Evolutionary conservation across 768 basidiomycete species (phyloP).

Genomic region (Gyrodon lividus): DNA sequence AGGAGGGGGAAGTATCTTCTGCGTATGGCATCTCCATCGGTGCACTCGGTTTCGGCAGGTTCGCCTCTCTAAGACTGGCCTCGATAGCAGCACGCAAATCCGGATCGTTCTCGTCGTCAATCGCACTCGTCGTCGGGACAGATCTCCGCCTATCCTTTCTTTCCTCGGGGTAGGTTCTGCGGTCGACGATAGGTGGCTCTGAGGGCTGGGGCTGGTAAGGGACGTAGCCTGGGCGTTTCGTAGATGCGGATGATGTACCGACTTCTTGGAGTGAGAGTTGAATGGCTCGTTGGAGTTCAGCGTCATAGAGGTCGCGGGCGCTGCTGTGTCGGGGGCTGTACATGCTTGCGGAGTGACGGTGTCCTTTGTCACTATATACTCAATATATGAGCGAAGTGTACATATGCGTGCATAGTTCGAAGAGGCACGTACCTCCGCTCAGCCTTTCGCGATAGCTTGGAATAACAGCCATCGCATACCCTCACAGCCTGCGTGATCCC

Average conservation of each 20-base stretch:
- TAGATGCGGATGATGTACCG: conserved; percentile 42
- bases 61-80: conserved; percentile 86
- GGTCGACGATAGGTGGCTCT: conserved; percentile 67
- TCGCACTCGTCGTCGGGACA: conserved; percentile 23
- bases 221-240: conserved; percentile 64
- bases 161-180: conserved; percentile 42
- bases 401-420: neutral
- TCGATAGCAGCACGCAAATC: conserved; percentile 94
- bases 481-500: conserved; percentile 91
- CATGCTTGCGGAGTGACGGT: conserved; percentile 54
- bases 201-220: conserved; percentile 64
- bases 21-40: conserved; percentile 61
- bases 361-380: conserved; percentile 42
- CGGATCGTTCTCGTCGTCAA: conserved; percentile 83
- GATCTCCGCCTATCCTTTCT: conserved; percentile 12
- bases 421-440: conserved; percentile 48
- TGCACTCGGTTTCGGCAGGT: conserved; percentile 75
- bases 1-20: conserved; percentile 41
- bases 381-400: conserved; percentile 1
- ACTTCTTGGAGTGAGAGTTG: conserved; percentile 85
- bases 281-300: conserved; percentile 91
- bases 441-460: conserved; percentile 69
- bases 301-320: conserved; percentile 68
- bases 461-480: conserved; percentile 88
- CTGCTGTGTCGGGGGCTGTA: conserved; percentile 53